These are phyloP conservation scores for Paraglomus brasilianum DNA, from an alignment of 192 early-diverging fungal species.

Conservation along the genomic window DNA sequence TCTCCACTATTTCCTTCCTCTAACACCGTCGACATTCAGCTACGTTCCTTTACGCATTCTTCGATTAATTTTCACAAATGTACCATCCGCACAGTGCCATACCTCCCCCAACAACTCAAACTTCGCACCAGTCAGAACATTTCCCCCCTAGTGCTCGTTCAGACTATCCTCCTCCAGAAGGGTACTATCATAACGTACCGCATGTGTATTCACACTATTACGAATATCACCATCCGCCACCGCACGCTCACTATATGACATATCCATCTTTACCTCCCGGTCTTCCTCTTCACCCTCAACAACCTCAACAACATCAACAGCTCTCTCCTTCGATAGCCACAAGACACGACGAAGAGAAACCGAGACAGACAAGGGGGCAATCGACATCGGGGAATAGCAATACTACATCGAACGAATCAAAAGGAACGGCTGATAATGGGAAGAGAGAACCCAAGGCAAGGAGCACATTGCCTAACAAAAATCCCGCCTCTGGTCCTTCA, in stretches of 20 bases:
- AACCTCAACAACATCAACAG: background rate
- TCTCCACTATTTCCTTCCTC: too few relatives aligned
- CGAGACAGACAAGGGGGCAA: background rate
- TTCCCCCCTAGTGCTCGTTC: too few relatives aligned
- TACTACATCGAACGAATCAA: background rate
- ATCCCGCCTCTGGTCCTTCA: too few relatives aligned
- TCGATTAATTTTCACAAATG: too few relatives aligned
- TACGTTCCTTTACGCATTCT: too few relatives aligned
- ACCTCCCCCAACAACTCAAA: too few relatives aligned
- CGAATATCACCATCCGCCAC: constrained; percentile 8
- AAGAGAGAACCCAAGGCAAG: background rate
- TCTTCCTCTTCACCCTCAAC: background rate
- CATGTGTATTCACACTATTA: constrained; percentile 25
- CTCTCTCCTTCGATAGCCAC: background rate
- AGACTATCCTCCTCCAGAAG: background rate
- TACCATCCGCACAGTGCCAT: too few relatives aligned
- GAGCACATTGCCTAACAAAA: too few relatives aligned
- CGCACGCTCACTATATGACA: constrained; percentile 20
- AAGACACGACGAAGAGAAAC: background rate
- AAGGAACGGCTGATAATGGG: background rate
- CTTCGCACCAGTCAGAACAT: too few relatives aligned
- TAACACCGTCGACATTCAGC: too few relatives aligned
- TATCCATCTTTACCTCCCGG: constrained; percentile 16
- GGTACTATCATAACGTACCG: constrained; percentile 5
- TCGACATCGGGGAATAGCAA: constrained; percentile 14